Evolutionary conservation across 1,139 yeast species (phyloP).

Genomic region (Spathaspora sp.): DNA sequence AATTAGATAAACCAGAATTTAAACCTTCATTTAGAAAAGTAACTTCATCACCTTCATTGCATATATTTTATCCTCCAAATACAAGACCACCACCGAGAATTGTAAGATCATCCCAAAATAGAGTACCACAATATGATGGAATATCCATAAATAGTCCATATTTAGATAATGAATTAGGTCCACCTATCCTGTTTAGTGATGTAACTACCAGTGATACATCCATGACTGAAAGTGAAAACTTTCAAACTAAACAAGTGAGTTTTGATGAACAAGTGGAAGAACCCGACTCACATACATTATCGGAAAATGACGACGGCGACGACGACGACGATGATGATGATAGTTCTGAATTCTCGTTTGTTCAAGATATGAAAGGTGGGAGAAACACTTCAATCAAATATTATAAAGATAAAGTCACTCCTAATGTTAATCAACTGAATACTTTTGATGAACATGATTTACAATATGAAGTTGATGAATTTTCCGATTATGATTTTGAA

Average conservation of each 20-base stretch:
- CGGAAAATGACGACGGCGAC: conserved; percentile 5
- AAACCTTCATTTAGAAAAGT: conserved; percentile 3
- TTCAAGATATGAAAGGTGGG: conserved; percentile 53
- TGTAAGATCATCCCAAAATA: conserved; percentile 1
- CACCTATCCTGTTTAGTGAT: conserved; percentile 13
- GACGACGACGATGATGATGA: conserved; percentile 27
- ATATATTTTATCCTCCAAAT: conserved; percentile 2
- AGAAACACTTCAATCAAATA: conserved; percentile 63
- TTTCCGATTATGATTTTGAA: conserved; percentile 46
- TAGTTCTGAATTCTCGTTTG: conserved; percentile 59
- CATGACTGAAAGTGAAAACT: conserved; percentile 15
- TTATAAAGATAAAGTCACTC: conserved; percentile 38
- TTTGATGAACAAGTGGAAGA: conserved; percentile 11
- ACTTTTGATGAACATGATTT: conserved; percentile 30
- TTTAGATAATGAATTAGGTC: conserved; percentile 8
- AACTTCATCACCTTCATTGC: conserved; percentile 4
- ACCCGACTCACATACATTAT: background rate
- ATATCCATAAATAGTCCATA: background rate
- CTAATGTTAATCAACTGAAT: conserved; percentile 13
- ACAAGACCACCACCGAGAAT: background rate
- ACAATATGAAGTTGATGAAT: conserved; percentile 36
- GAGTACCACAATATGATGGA: conserved; percentile 1
- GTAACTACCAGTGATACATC: conserved; percentile 12
- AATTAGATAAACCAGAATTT: background rate
- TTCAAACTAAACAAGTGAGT: conserved; percentile 19